These are phyloP conservation scores for Codiaeum variegatum DNA, from an alignment of 441 rosid genomes.

Conservation along the genomic window DNA sequence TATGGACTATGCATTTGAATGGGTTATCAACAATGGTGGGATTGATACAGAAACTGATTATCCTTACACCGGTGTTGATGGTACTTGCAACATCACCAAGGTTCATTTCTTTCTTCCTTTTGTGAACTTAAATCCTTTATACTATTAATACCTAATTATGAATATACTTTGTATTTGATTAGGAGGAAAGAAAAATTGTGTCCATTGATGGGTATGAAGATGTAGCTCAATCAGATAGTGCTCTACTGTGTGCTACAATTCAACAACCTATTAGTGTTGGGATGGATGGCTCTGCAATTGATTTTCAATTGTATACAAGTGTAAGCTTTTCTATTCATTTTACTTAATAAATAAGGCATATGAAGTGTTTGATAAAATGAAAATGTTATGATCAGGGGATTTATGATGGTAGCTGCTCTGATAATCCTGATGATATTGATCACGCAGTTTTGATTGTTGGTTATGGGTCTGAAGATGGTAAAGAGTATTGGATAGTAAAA, in stretches of 20 bases:
- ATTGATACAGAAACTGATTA: slow-evolving; percentile 53
- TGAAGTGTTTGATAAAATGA: not conserved
- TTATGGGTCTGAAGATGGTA: slow-evolving; percentile 52
- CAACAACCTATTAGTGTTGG: slow-evolving; percentile 79
- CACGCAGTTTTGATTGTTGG: slow-evolving; percentile 76
- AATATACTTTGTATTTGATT: slow-evolving; percentile 11
- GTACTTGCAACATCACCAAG: slow-evolving; percentile 54
- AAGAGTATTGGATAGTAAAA: slow-evolving; percentile 76
- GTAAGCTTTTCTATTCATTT: slow-evolving; percentile 35
- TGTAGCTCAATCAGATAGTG: slow-evolving; percentile 54
- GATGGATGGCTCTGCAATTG: slow-evolving; percentile 55
- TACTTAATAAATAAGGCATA: not conserved
- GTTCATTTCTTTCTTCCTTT: slow-evolving; percentile 17
- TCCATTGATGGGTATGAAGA: slow-evolving; percentile 58
- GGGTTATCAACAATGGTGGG: slow-evolving; percentile 62
- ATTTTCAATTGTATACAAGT: slow-evolving; percentile 63
- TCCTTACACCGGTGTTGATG: slow-evolving; percentile 48
- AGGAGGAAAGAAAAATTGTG: slow-evolving; percentile 45
- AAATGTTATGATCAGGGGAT: slow-evolving; percentile 46
- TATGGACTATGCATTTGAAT: slow-evolving; percentile 74
- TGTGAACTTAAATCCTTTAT: not conserved
- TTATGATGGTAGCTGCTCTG: slow-evolving; percentile 62
- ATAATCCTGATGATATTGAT: slow-evolving; percentile 55
- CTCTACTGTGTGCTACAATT: slow-evolving; percentile 50
- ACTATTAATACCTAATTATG: not conserved